Evolutionary conservation across 331 rosid genomes (phyloP).

Genomic region (Cydonia oblonga): DNA sequence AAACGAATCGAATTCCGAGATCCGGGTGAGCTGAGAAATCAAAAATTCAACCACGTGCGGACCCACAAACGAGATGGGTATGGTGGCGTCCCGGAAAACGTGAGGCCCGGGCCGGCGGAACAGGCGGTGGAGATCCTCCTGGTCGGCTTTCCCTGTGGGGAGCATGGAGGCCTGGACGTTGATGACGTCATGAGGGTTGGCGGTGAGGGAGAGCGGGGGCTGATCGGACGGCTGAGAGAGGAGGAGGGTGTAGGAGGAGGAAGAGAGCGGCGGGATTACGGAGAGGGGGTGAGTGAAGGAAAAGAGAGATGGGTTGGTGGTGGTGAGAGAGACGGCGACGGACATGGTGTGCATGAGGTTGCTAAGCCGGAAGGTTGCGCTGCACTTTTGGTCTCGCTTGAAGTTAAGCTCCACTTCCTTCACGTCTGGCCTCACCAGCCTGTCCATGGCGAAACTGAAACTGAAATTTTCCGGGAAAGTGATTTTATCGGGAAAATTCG

Average conservation of each 20-base stretch:
- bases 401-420: slow-evolving; percentile 53
- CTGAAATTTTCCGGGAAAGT: background rate
- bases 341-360: slow-evolving; percentile 96
- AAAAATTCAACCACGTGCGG: slow-evolving; percentile 44
- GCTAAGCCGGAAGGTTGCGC: slow-evolving; percentile 44
- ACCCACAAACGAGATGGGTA: slow-evolving; percentile 54
- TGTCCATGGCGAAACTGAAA: slow-evolving; percentile 43
- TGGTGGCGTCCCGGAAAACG: slow-evolving; percentile 64
- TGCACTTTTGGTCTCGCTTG: slow-evolving; percentile 46
- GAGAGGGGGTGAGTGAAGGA: slow-evolving; percentile 43
- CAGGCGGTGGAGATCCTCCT: slow-evolving; percentile 58
- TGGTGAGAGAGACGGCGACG: slow-evolving; percentile 69
- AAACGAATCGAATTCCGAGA: slow-evolving; percentile 9
- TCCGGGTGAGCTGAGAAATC: slow-evolving; percentile 19
- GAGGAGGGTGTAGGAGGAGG: slow-evolving; percentile 41
- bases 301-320: slow-evolving; percentile 49
- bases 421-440: slow-evolving; percentile 69
- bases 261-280: slow-evolving; percentile 65
- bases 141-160: slow-evolving; percentile 62
- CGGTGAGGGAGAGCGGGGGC: slow-evolving; percentile 45
- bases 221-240: slow-evolving; percentile 25
- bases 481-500: background rate
- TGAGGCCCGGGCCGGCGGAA: slow-evolving; percentile 62
- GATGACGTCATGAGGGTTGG: slow-evolving; percentile 36
- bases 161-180: slow-evolving; percentile 59